Evolutionary conservation across 2,329 filamentous ascomycete genomes (phyloP).

Genomic region (Talaromyces sp.): DNA sequence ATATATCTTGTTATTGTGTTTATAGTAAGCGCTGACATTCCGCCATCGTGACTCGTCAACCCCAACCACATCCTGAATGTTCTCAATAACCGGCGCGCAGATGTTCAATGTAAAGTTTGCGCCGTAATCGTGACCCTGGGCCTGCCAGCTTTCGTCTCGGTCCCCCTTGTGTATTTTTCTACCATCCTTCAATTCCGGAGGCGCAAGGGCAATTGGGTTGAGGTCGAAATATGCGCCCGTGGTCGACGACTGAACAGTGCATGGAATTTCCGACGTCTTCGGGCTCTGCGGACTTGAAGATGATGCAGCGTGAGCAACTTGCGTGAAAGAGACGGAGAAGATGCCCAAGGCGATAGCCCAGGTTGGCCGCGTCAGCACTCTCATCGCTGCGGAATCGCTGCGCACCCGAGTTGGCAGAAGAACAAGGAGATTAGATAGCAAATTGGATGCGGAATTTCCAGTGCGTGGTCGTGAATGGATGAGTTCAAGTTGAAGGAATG

Average conservation of each 20-base stretch:
- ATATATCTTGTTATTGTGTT: constrained; percentile 36
- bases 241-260: constrained; percentile 57
- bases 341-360: constrained; percentile 19
- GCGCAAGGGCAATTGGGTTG: constrained; percentile 49
- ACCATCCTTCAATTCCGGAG: constrained; percentile 37
- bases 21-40: constrained; percentile 47
- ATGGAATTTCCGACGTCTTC: constrained; percentile 44
- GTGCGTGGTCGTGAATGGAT: background rate
- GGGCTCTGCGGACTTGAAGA: background rate
- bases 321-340: constrained; percentile 22
- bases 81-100: constrained; percentile 45
- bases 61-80: constrained; percentile 41
- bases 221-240: constrained; percentile 60
- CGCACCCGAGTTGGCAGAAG: background rate
- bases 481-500: background rate
- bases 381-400: constrained; percentile 24
- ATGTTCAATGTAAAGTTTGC: constrained; percentile 48
- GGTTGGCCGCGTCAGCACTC: constrained; percentile 23
- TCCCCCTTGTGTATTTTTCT: constrained; percentile 33
- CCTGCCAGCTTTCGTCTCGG: constrained; percentile 42
- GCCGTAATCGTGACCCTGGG: constrained; percentile 44
- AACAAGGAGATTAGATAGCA: background rate
- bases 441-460: background rate
- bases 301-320: constrained; percentile 1
- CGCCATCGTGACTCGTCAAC: constrained; percentile 34